Evolutionary conservation across 495 filamentous ascomycete genomes (phyloP).

Genomic region (Hyaloscypha hepaticicola): DNA sequence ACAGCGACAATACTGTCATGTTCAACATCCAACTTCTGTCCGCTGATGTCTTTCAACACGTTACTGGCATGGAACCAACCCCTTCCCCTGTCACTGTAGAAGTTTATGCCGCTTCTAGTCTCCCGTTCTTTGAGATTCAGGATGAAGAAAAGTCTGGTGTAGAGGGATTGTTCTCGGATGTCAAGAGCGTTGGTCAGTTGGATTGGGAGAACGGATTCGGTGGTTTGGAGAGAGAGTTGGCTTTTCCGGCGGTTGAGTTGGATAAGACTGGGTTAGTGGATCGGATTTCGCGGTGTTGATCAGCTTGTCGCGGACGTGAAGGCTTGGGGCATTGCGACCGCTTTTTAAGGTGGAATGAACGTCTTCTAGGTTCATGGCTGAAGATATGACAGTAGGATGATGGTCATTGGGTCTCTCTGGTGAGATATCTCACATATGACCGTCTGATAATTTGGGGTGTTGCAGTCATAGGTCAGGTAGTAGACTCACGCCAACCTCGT

Average conservation of each 20-base stretch:
- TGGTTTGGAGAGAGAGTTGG: conserved; percentile 4
- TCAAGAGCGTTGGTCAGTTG: conserved; percentile 31
- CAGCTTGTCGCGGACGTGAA: neutral
- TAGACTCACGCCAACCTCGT: too few relatives aligned
- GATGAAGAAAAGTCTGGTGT: conserved; percentile 21
- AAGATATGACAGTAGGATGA: too few relatives aligned
- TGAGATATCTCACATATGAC: too few relatives aligned
- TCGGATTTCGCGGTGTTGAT: neutral
- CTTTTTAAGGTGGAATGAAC: neutral
- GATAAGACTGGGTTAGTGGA: neutral
- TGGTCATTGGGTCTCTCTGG: too few relatives aligned
- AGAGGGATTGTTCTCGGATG: conserved; percentile 15
- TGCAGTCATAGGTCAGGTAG: too few relatives aligned
- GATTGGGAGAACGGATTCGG: neutral
- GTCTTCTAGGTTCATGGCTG: too few relatives aligned
- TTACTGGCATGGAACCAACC: conserved; percentile 24
- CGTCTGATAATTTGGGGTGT: too few relatives aligned
- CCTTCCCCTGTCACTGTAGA: conserved; percentile 36
- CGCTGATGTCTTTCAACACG: neutral
- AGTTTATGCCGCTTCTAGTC: conserved; percentile 34
- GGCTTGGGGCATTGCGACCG: neutral
- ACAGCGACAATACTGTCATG: conserved; percentile 31
- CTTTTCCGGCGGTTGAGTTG: neutral
- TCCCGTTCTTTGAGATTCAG: conserved; percentile 41
- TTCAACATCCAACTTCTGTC: conserved; percentile 48